Conservation (phyloP, 2,329 filamentous ascomycete genomes). For the Orbilia oligospora region DNA sequence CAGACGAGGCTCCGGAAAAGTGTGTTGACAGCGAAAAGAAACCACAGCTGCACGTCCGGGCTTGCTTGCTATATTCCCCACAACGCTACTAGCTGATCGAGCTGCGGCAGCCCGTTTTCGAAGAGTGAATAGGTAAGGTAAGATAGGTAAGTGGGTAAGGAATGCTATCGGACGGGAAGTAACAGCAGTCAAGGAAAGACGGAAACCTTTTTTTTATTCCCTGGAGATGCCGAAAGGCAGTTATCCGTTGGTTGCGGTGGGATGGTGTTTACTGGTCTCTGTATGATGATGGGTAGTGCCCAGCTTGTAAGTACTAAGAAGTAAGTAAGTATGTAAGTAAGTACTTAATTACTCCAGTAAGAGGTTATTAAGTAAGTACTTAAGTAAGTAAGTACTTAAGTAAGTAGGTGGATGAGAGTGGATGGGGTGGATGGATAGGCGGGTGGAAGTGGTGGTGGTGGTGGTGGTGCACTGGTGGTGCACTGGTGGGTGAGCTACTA, state of each 20-base stretch:
- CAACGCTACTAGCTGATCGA: background rate
- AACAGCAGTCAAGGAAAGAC: conserved; percentile 1
- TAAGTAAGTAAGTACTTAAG: too few relatives aligned
- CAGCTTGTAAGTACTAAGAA: conserved; percentile 14
- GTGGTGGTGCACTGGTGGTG: conserved; percentile 3
- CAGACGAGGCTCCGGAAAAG: conserved; percentile 38
- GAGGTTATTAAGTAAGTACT: too few relatives aligned
- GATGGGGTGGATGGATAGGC: too few relatives aligned
- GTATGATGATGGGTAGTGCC: background rate
- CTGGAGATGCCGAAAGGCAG: conserved; percentile 27
- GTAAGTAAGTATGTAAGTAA: too few relatives aligned
- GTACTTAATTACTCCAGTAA: too few relatives aligned
- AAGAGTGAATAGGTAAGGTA: too few relatives aligned
- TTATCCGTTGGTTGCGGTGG: conserved; percentile 51
- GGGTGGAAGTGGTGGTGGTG: too few relatives aligned
- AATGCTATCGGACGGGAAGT: conserved; percentile 4
- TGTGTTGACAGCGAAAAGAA: conserved; percentile 44
- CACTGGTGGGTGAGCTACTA: conserved; percentile 3
- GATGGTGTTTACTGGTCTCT: conserved; percentile 41
- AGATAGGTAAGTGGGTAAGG: conserved; percentile 4
- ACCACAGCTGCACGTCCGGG: conserved; percentile 18
- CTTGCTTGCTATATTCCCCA: background rate
- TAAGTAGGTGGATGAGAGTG: too few relatives aligned
- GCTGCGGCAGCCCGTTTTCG: background rate
- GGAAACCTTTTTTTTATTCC: background rate